phyloP scores from a whole-genome alignment of 208 protist genomes.

The Leptomonas pyrrhocoris region DNA sequence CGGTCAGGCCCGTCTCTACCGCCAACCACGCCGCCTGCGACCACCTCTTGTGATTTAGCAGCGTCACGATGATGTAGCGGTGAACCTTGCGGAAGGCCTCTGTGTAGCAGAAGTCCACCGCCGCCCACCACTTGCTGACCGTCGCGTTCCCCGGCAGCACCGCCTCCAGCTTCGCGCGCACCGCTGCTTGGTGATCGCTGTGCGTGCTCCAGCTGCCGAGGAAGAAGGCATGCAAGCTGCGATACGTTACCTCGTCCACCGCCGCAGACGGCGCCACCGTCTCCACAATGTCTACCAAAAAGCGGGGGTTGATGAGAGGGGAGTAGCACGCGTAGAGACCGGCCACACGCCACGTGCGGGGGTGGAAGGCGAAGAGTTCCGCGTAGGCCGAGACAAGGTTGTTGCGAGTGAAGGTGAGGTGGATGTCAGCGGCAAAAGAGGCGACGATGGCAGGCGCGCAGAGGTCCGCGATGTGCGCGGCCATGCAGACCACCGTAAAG shows the following conservation, averaged over 20 bases:
- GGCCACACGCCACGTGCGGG: slow-evolving; percentile 62
- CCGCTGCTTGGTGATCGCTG: slow-evolving; percentile 45
- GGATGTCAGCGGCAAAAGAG: slow-evolving; percentile 40
- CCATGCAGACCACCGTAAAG: slow-evolving; percentile 61
- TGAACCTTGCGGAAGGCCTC: slow-evolving; percentile 48
- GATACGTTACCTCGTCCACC: slow-evolving; percentile 41
- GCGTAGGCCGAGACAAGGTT: slow-evolving; percentile 49
- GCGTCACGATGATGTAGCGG: slow-evolving; percentile 45
- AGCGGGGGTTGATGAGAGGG: slow-evolving; percentile 64
- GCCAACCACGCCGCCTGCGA: slow-evolving; percentile 71
- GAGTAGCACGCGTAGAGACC: slow-evolving; percentile 73
- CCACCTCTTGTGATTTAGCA: slow-evolving; percentile 36
- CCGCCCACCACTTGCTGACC: slow-evolving; percentile 56
- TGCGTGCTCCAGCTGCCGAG: slow-evolving; percentile 47
- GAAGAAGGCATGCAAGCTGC: slow-evolving; percentile 52
- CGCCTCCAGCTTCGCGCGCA: slow-evolving; percentile 44
- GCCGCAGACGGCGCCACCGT: slow-evolving; percentile 36
- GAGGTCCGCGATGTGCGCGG: slow-evolving; percentile 82
- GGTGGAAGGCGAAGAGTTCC: slow-evolving; percentile 46
- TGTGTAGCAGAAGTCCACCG: slow-evolving; percentile 53
- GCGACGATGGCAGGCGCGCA: slow-evolving; percentile 51
- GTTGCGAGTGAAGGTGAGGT: slow-evolving; percentile 70
- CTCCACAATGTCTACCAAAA: slow-evolving; percentile 48
- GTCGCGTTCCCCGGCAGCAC: slow-evolving; percentile 51
- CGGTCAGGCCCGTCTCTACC: slow-evolving; percentile 55